phyloP scores from a whole-genome alignment of 768 basidiomycete species.

The Phanerodontia chrysosporium region DNA sequence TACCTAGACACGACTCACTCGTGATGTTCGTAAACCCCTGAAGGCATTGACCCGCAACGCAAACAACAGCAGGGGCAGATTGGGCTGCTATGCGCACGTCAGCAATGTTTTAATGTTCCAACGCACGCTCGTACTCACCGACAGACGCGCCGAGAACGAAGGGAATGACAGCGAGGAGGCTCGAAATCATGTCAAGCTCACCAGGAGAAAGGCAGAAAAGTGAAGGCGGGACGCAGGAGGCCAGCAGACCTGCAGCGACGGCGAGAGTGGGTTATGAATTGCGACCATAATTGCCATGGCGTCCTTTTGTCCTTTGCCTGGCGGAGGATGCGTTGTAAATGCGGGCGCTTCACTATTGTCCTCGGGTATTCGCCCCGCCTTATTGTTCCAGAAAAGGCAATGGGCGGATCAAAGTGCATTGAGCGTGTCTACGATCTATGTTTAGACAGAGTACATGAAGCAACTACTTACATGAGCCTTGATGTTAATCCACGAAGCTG shows the following conservation, averaged over 20 bases:
- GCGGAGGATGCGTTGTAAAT: background rate
- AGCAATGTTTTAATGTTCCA: background rate
- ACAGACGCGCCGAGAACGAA: constrained; percentile 35
- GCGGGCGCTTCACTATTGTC: constrained; percentile 10
- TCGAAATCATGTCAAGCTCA: constrained; percentile 35
- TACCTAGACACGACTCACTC: constrained; percentile 44
- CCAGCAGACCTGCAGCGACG: background rate
- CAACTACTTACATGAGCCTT: too few species aligned
- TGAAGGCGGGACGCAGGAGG: constrained; percentile 14
- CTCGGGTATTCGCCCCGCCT: background rate
- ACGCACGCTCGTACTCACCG: constrained; percentile 26
- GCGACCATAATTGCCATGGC: constrained; percentile 23
- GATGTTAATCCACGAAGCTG: too few species aligned
- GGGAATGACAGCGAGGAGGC: constrained; percentile 30
- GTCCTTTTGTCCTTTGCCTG: constrained; percentile 18
- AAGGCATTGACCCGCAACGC: constrained; percentile 87
- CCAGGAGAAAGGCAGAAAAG: constrained; percentile 10
- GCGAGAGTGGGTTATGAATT: constrained; percentile 4
- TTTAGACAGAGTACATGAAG: too few species aligned
- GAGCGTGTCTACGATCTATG: too few species aligned
- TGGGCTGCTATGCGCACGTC: constrained; percentile 36
- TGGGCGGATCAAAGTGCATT: constrained; percentile 8
- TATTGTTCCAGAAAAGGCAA: constrained; percentile 12
- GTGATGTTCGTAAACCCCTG: constrained; percentile 75
- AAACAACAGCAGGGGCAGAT: constrained; percentile 58